Evolutionary conservation across 192 early-diverging fungal species (phyloP), one percentile per base, ranked within the genome.

Genomic region (Coemansia sp.): DNA sequence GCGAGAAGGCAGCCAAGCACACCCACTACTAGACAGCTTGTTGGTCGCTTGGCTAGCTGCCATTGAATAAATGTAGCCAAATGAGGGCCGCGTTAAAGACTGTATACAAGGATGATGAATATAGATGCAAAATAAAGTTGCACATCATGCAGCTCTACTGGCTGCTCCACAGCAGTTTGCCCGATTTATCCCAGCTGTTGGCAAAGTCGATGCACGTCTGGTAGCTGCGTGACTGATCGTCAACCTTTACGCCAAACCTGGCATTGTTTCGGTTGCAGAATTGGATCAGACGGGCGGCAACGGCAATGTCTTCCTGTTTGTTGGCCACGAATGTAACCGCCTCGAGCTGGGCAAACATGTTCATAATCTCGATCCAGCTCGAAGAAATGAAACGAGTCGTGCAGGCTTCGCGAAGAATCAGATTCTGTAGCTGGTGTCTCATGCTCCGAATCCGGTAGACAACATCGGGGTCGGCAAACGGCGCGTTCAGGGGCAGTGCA

Each of bases 281-380:
- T 34, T 36, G 43, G 42, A n/a, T 41, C 5, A 76, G 40, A 7
- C 60, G 73, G 14, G 10, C 32, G 18, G 55, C 65, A 45, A 58
- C 43, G 14, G 53, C 26, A 18, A 60, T 23, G 31, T 68, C 73
- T 1, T 65, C 66, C 40, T 57, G 60, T 11, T 59, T 58, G 25
- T 43, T 60, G 1, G 73, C 66, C 9, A 76, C 66, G 50, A 76
- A 56, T 11, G 62, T 65, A 19, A 69, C 66, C 7, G 65, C 15
- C 3, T 33, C 53, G 8, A 76, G 66, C 27, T 54, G 41, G 3
- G 43, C 23, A 42, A 76, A 56, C 14, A 58, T 48, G 51, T 65
- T 76, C 37, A 76, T 57, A 9, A 68, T 49, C 62, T 76, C 53
- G 22, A 76, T 65, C 66, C 65, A 76, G 54, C 73, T 68, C 19